Percentiles rank a stretch among this genome's conserved stretches.
phyloP scores from a whole-genome alignment of 805 yeast genomes.

The Cyberlindnera samutprakarnensis region DNA sequence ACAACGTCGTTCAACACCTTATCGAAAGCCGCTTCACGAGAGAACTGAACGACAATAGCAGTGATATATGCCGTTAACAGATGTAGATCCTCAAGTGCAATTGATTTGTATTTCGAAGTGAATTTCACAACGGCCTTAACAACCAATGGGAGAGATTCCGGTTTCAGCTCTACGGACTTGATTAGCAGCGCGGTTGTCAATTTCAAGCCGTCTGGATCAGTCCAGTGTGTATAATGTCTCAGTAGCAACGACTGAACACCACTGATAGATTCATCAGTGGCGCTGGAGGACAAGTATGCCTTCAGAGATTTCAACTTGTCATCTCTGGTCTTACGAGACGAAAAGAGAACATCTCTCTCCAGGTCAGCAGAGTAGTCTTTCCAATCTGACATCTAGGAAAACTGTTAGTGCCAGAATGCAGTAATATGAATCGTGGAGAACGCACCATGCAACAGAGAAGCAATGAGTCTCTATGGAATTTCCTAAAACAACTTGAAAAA shows the following conservation, averaged over 20 bases:
- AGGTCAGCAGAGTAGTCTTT: conserved; percentile 14
- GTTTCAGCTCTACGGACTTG: conserved; percentile 4
- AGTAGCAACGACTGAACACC: conserved; percentile 14
- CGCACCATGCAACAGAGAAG: no score
- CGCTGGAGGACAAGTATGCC: conserved; percentile 1
- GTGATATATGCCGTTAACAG: conserved; percentile 54
- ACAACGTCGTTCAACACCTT: conserved; percentile 23
- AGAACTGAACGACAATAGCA: conserved; percentile 24
- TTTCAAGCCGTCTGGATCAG: conserved; percentile 6
- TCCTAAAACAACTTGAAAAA: no score
- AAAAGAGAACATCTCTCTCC: conserved; percentile 17
- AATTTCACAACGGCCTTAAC: conserved; percentile 23
- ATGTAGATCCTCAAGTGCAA: conserved; percentile 50
- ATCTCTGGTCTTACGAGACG: conserved; percentile 13
- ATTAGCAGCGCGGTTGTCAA: conserved; percentile 9
- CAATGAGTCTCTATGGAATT: no score
- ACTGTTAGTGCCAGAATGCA: no score
- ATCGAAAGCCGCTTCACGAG: conserved; percentile 21
- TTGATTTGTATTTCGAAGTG: conserved; percentile 24
- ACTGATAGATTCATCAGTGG: conserved; percentile 10
- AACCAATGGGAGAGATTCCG: conserved; percentile 11
- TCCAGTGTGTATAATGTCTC: conserved; percentile 10
- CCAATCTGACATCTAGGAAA: conserved; percentile 17
- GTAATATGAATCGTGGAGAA: no score
- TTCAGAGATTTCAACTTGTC: conserved; percentile 17